A percentile compares a stretch with the other conserved stretches of the same genome.
phyloP scores from a whole-genome alignment of 257 asterid genomes.

The Dorcoceras hygrometricum region DNA sequence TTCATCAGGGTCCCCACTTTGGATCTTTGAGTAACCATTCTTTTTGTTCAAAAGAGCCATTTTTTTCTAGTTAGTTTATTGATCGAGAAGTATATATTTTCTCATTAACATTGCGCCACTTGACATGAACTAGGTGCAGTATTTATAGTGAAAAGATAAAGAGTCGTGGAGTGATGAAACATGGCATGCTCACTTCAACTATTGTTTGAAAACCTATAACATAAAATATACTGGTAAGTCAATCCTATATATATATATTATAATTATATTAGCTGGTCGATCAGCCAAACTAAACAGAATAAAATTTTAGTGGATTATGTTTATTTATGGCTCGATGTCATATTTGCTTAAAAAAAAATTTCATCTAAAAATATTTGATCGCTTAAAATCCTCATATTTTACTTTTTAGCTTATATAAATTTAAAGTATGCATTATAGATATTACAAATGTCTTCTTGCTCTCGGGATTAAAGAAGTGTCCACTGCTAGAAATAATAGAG shows the following conservation, averaged over 20 bases:
- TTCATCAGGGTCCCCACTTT: conserved; percentile 62
- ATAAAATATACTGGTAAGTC: neutral
- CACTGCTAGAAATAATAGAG: neutral
- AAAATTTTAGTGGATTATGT: neutral
- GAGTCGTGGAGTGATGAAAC: conserved; percentile 33
- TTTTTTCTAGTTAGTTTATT: conserved; percentile 1
- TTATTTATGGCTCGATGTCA: neutral
- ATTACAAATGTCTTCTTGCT: neutral
- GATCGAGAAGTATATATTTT: neutral
- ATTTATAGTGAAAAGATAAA: conserved; percentile 38
- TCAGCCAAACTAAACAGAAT: neutral
- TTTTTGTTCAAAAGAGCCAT: conserved; percentile 38
- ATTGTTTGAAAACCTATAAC: neutral
- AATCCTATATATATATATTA: too few species aligned
- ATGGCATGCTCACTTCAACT: conserved; percentile 39
- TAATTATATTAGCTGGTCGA: neutral
- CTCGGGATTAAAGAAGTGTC: neutral
- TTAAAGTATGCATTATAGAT: neutral
- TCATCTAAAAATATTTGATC: neutral
- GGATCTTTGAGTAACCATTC: conserved; percentile 52
- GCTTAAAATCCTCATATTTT: neutral
- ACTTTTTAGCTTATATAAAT: neutral
- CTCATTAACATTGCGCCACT: too few species aligned
- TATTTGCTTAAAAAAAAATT: neutral
- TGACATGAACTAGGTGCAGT: conserved; percentile 26